Evolutionary conservation across 176 grass and related monocot species (phyloP), one percentile per base, ranked within the genome.

Genomic region (Aegilops umbellulata): DNA sequence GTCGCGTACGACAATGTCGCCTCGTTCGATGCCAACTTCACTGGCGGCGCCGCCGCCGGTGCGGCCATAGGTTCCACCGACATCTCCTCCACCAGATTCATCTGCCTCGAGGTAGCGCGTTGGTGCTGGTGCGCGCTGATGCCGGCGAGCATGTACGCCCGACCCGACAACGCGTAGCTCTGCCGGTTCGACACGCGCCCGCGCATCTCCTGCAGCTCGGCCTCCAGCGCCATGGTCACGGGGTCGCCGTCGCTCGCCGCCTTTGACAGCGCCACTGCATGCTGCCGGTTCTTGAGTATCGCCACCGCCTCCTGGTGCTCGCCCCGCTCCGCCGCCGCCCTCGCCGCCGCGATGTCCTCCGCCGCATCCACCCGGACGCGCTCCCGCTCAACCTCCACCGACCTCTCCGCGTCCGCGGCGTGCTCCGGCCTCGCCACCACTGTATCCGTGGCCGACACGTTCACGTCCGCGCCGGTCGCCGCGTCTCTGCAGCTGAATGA

Each of bases 111-210:
- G 24, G 57, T 91, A 13, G 87, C 84, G 22, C 92, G 84, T 36
- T 92, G 92, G 17, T 24, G 38, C 69, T 9, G 1, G 60, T 92
- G 84, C 55, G 39, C 47, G 75, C 65, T 86, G 2, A 90, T 34
- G 57, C 87, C 70, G 3, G 90, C n/a, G 26, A 94, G 81, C 79
- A 86, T 32, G 58, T 39, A 62, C 14, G 90, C 92, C 2, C 87
- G 74, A 11, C 90, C 90, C 0, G 84, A 87, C 4, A 25, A 9
- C 30, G 6, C n/a, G 62, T 92, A 94, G 26, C 1, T 17, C 23
- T 38, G 39, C 73, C 10, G 22, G 57, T 9, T 57, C 23, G 65
- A 26, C 78, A 92, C 86, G 70, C 55, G 88, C 46, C 5, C 2
- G n/a, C 32, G 26, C 85, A 87, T 79, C 74, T 58, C 75, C 19